These are phyloP conservation scores for Plectranthus barbatus DNA, from an alignment of 257 asterid species.

Conservation along the genomic window DNA sequence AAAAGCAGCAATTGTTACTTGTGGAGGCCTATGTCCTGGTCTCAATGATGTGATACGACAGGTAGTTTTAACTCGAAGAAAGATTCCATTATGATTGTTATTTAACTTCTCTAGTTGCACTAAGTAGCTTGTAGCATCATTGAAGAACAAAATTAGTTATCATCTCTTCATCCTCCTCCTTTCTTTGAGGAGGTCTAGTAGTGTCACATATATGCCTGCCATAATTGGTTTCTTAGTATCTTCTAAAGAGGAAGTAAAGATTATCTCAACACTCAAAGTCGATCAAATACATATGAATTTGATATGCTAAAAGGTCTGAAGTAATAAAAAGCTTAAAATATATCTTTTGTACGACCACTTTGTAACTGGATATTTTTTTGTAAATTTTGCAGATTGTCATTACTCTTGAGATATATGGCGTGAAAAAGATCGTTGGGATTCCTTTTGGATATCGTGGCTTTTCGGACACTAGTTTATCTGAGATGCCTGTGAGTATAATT, in stretches of 20 bases:
- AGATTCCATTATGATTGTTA: neutral
- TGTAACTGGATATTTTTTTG: neutral
- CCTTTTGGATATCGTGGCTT: slow-evolving; percentile 98
- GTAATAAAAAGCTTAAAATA: neutral
- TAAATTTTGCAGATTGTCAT: slow-evolving; percentile 63
- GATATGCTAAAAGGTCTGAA: neutral
- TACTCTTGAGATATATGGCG: slow-evolving; percentile 92
- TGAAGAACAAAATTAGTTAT: neutral
- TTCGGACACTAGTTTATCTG: slow-evolving; percentile 53
- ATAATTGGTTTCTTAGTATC: too few species aligned
- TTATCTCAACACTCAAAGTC: neutral
- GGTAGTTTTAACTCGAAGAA: slow-evolving; percentile 28
- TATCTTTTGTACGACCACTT: neutral
- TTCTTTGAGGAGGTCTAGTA: too few species aligned
- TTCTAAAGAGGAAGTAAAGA: too few species aligned
- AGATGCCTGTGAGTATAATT: slow-evolving; percentile 51
- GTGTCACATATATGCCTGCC: too few species aligned
- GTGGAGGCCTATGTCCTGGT: slow-evolving; percentile 99
- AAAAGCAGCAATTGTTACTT: slow-evolving; percentile 88
- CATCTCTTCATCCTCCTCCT: too few species aligned
- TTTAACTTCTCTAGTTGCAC: neutral
- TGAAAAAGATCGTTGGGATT: slow-evolving; percentile 74
- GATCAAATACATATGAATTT: neutral
- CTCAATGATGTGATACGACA: slow-evolving; percentile 92
- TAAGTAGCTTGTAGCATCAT: neutral